Evolutionary conservation across 2,329 filamentous ascomycete species (phyloP), one percentile per base, ranked within the genome.

Genomic region (Botryosphaeria dothidea): DNA sequence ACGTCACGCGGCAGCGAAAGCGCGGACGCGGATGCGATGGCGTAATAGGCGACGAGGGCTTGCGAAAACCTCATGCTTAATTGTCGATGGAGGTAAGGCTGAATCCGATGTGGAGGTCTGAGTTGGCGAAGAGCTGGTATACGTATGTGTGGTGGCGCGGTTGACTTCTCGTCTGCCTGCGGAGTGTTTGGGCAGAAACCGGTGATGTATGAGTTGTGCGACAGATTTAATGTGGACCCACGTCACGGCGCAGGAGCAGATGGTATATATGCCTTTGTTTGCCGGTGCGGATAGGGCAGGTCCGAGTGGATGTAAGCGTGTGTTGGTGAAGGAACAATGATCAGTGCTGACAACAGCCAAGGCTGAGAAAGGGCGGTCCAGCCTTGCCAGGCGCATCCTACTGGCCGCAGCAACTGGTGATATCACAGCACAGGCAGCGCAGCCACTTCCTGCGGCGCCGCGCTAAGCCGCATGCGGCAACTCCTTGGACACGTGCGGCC

Each of bases 1-100:
- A 66, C 31, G 38, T 74, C 70, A 17, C 51, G 52, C 29, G 57
- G 61, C 9, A 66, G 15, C 34, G 64, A 57, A 9, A 63, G 58
- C 1, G 60, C 64, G 13, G 56, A 65, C 15, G 38, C 51, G 46
- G 57, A 54, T 6, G 36, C 48, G 23, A 56, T 19, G 17, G 36
- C 54, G 13, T 31, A n/a, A n/a, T 45, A 13, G 45, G 57, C 43
- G 31, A 41, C 45, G n/a, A 58, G 11, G 9, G 43, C n/a, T 2
- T 41, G 34, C 25, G 49, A 29, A 31, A 65, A 15, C 52, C n/a
- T 65, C 62, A 65, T 65, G 27, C 29, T 15, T 27, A 25, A 21
- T 52, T 38, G 17, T 23, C 21, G 34, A 19, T 25, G 25, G 15
- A 11, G 25, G 43, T 31, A 8, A 52, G 34, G 49, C 49, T n/a